Conservation (phyloP, 371 early-diverging fungal species). For the Batrachochytrium dendrobatidis region DNA sequence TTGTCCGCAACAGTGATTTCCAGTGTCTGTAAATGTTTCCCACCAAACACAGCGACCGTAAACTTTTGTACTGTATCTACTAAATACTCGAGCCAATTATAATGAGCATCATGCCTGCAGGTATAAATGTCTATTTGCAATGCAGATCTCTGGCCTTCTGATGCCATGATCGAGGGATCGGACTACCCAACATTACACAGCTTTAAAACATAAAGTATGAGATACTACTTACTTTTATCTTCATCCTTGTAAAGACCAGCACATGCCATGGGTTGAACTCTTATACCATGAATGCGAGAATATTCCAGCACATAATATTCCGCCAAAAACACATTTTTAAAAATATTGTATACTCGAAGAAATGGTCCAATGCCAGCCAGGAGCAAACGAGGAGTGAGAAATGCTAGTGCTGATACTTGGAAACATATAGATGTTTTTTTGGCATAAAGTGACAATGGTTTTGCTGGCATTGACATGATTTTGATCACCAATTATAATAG, state of each 20-base stretch:
- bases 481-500: no score
- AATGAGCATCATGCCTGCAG: no score
- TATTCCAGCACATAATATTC: background rate
- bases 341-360: slow-evolving; percentile 47
- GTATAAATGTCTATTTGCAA: no score
- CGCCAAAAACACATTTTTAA: slow-evolving; percentile 36
- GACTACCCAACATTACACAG: slow-evolving; percentile 19
- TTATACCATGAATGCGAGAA: slow-evolving; percentile 9
- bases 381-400: slow-evolving; percentile 44
- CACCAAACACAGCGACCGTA: background rate
- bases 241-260: background rate
- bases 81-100: no score
- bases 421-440: slow-evolving; percentile 23
- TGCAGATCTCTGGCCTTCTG: background rate
- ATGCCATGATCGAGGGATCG: slow-evolving; percentile 34
- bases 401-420: slow-evolving; percentile 51
- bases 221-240: background rate
- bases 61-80: background rate
- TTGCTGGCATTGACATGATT: no score
- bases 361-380: slow-evolving; percentile 56
- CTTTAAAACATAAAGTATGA: background rate
- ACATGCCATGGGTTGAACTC: background rate
- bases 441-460: background rate
- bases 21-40: background rate
- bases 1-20: background rate